Evolutionary conservation across 352 stramenopile species (phyloP).

Genomic region (Globisporangium takayamanum): DNA sequence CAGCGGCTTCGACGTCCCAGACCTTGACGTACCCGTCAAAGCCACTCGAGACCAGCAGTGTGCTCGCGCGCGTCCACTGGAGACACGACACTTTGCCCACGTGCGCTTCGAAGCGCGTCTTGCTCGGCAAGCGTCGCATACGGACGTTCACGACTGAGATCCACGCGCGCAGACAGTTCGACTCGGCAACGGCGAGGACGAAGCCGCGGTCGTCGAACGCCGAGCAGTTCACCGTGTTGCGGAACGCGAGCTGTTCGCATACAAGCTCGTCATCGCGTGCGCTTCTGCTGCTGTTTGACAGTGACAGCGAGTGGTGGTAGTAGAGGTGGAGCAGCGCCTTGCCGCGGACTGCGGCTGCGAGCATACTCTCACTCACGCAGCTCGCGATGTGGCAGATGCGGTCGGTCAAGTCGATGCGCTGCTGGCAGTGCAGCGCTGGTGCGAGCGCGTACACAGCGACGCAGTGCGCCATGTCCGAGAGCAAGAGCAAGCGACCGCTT

Average conservation of each 20-base stretch:
- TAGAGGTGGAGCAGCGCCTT: slow-evolving; percentile 23
- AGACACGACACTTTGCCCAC: slow-evolving; percentile 42
- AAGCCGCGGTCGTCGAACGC: slow-evolving; percentile 35
- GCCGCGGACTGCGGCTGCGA: slow-evolving; percentile 25
- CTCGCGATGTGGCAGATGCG: slow-evolving; percentile 21
- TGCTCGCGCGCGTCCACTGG: slow-evolving; percentile 37
- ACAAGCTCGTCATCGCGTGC: not conserved
- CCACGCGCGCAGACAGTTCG: slow-evolving; percentile 43
- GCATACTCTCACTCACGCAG: not conserved
- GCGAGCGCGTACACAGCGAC: slow-evolving; percentile 8
- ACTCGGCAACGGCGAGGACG: slow-evolving; percentile 35
- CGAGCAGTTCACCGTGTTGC: slow-evolving; percentile 28
- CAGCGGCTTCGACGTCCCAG: slow-evolving; percentile 32
- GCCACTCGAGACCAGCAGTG: slow-evolving; percentile 40
- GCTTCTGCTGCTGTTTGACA: not conserved
- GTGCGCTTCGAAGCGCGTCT: slow-evolving; percentile 44
- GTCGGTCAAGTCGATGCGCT: slow-evolving; percentile 14
- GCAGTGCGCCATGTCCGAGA: slow-evolving; percentile 25
- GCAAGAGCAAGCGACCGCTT: slow-evolving; percentile 16
- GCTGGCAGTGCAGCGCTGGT: slow-evolving; percentile 11
- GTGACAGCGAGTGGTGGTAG: not conserved
- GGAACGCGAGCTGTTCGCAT: slow-evolving; percentile 21
- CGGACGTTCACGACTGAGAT: slow-evolving; percentile 38
- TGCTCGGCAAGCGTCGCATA: slow-evolving; percentile 11
- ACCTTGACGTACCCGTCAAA: slow-evolving; percentile 63